phyloP scores from a whole-genome alignment of 192 early-diverging fungal species.

The Gonapodya prolifera region DNA sequence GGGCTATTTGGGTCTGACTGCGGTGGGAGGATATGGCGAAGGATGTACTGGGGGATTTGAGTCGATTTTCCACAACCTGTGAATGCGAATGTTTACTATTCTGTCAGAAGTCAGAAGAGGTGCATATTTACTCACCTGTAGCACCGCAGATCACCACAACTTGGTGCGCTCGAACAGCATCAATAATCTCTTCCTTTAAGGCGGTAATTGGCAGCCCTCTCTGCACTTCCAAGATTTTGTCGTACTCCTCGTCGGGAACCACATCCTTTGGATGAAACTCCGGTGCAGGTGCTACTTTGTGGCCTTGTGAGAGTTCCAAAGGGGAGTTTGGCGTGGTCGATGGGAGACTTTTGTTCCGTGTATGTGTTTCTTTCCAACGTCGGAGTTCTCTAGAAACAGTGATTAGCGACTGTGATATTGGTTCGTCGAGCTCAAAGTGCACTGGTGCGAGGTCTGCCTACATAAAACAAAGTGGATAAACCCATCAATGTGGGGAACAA shows the following conservation, averaged over 20 bases:
- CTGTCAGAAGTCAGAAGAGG: neutral
- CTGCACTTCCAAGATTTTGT: neutral
- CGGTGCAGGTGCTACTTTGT: neutral
- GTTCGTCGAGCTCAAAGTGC: neutral
- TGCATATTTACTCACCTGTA: constrained; percentile 30
- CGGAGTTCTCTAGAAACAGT: neutral
- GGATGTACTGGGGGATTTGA: constrained; percentile 67
- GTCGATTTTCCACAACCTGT: constrained; percentile 48
- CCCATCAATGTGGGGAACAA: neutral
- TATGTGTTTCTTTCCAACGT: neutral
- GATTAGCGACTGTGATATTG: constrained; percentile 1
- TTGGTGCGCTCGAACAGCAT: constrained; percentile 29
- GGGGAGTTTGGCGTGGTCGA: neutral
- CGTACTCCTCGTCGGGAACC: neutral
- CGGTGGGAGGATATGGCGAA: constrained; percentile 5
- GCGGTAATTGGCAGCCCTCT: constrained; percentile 39
- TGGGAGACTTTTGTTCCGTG: neutral
- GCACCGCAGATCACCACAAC: constrained; percentile 68
- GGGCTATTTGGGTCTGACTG: neutral
- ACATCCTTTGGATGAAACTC: neutral
- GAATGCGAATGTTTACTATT: neutral
- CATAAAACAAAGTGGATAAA: neutral
- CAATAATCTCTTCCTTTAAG: constrained; percentile 41
- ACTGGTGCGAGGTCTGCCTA: neutral
- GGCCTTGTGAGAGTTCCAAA: neutral